These are phyloP conservation scores for Gonapodya sp. DNA, from an alignment of 192 early-diverging fungal species.

Conservation along the genomic window DNA sequence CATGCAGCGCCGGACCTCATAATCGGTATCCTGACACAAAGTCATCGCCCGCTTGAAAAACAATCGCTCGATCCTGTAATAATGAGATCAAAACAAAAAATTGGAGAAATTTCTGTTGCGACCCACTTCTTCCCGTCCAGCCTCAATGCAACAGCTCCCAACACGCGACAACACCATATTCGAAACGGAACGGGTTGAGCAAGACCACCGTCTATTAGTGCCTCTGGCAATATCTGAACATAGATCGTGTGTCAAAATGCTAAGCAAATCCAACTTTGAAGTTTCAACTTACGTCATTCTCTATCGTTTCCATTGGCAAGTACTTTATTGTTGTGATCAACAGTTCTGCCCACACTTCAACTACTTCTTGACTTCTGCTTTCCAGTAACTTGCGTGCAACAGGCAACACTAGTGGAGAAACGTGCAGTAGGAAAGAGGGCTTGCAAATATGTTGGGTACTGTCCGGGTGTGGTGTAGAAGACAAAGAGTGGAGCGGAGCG, in stretches of 20 bases:
- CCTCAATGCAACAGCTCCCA: conserved; percentile 27
- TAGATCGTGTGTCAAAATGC: too few relatives aligned
- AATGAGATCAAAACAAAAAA: conserved; percentile 8
- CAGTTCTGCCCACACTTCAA: conserved; percentile 33
- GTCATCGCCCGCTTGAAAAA: conserved; percentile 27
- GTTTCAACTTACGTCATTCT: conserved; percentile 22
- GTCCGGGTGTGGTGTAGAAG: not conserved
- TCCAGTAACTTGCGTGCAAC: conserved; percentile 24
- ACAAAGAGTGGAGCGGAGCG: not conserved
- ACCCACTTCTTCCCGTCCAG: conserved; percentile 27
- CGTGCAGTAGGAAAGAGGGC: not conserved
- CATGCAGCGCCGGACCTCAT: conserved; percentile 42
- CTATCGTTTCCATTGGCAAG: conserved; percentile 27
- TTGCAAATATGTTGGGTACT: not conserved
- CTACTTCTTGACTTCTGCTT: conserved; percentile 22
- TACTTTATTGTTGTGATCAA: conserved; percentile 25
- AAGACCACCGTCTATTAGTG: conserved; percentile 23
- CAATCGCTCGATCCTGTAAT: conserved; percentile 15
- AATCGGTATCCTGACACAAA: conserved; percentile 45
- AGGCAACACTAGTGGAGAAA: conserved; percentile 10
- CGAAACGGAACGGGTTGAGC: conserved; percentile 34
- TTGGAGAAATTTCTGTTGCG: not conserved
- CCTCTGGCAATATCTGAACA: conserved; percentile 30
- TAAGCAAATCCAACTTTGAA: too few relatives aligned
- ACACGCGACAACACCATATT: conserved; percentile 31